Evolutionary conservation across 2,329 filamentous ascomycete species (phyloP), one percentile per base, ranked within the genome.

Genomic region (Sordariomycetes sp.): DNA sequence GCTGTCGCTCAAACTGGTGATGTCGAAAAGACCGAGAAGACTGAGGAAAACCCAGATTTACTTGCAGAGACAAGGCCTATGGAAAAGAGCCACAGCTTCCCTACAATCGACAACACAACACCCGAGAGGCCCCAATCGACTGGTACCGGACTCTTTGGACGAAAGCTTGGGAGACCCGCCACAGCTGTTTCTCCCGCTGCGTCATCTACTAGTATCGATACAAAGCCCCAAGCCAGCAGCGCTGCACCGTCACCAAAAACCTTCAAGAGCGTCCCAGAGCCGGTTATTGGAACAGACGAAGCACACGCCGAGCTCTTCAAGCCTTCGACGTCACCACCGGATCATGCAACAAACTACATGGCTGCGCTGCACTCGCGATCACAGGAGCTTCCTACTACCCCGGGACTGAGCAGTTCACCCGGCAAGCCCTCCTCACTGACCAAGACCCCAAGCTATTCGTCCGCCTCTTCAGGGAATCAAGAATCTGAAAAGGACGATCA

Each of bases 331-430:
- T 72, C 70, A 21, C 66, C 68, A 5, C 69, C 72, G 3, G 71
- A 77, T 24, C 66, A 76, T 48, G 81, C 81, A 17, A 66, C 70
- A 16, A 72, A 65, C 42, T 66, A 72, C 18, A 85, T 87, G 67
- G 79, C 79, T 35, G 77, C 75, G 25, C 63, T 85, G 25, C 76
- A 81, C n/a, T 71, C 65, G 14, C 66, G 72, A 14, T 75, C 80
- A 1, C 67, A 72, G 23, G 64, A 71, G 2, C 70, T 74, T 2
- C 49, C 56, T 6, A 60, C 62, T 10, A 66, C 68, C 37, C 61
- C 49, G n/a, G n/a, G n/a, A n/a, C n/a, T n/a, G 27, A 51, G 45
- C 42, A 61, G 49, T 33, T 54, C 42, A 28, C 57, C 46, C 38
- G 49, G 39, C 37, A 59, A 54, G 41, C 50, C 48, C 19, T 61